A percentile compares a stretch with the other conserved stretches of the same genome.
These are phyloP conservation scores for Claviceps paspali DNA, from an alignment of 2,329 filamentous ascomycete genomes.

Conservation along the genomic window DNA sequence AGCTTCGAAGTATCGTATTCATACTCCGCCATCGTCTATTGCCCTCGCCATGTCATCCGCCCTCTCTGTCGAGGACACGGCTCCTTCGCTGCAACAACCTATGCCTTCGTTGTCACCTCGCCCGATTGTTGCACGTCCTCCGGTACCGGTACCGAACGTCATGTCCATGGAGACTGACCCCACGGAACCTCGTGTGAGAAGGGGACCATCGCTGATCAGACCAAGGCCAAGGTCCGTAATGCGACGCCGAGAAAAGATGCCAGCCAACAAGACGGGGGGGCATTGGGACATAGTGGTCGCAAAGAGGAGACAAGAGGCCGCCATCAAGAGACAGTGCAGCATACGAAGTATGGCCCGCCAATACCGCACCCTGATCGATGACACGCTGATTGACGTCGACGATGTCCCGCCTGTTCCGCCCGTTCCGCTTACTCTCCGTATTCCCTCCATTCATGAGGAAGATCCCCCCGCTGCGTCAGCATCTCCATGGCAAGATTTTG, in stretches of 20 bases:
- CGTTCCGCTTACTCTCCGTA: constrained; percentile 17
- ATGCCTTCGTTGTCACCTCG: neutral
- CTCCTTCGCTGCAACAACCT: neutral
- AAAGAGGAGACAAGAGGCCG: constrained; percentile 9
- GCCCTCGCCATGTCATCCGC: too few species aligned
- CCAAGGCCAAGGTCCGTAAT: neutral
- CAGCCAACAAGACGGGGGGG: constrained; percentile 32
- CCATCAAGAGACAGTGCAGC: constrained; percentile 22
- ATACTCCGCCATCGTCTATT: too few species aligned
- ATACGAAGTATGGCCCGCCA: constrained; percentile 35
- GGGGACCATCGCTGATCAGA: constrained; percentile 3
- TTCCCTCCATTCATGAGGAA: constrained; percentile 12
- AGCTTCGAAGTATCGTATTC: too few species aligned
- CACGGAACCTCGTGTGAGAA: neutral
- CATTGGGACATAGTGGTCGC: constrained; percentile 26
- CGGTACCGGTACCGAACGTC: neutral
- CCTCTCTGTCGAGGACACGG: too few species aligned
- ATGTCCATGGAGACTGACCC: constrained; percentile 3
- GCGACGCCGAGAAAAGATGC: constrained; percentile 32
- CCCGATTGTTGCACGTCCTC: neutral
- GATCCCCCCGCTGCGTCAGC: neutral
- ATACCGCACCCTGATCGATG: constrained; percentile 30
- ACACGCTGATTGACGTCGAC: constrained; percentile 5
- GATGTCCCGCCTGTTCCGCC: constrained; percentile 17
- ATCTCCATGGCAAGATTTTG: neutral